These are phyloP conservation scores for Marchantia polymorpha DNA, from an alignment of 225 moss, liverwort and hornwort species.

Conservation along the genomic window DNA sequence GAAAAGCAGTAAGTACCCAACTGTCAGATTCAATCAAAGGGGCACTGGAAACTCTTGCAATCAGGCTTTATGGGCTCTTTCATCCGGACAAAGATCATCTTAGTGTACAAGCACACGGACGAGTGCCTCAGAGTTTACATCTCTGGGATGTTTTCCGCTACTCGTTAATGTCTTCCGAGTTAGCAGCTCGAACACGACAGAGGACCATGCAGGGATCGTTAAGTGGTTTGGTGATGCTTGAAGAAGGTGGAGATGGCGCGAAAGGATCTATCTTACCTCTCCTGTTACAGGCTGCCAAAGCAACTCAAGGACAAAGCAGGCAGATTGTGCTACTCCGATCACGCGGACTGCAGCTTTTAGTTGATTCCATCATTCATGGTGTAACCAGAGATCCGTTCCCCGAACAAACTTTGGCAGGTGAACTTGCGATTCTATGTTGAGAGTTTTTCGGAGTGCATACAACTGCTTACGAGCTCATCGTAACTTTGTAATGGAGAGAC, in stretches of 20 bases:
- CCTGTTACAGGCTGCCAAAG: constrained; percentile 76
- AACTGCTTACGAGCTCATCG: no score
- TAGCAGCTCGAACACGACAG: constrained; percentile 70
- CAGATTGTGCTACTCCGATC: constrained; percentile 81
- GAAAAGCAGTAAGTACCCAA: constrained; percentile 65
- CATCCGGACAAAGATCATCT: constrained; percentile 64
- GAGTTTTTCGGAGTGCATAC: no score
- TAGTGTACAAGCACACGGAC: constrained; percentile 50
- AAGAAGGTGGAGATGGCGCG: constrained; percentile 70
- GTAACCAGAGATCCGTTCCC: constrained; percentile 66
- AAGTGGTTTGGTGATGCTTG: constrained; percentile 64
- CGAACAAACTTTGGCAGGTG: constrained; percentile 59
- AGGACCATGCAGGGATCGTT: constrained; percentile 39
- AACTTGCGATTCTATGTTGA: neutral
- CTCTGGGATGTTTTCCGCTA: constrained; percentile 91
- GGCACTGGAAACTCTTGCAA: constrained; percentile 67
- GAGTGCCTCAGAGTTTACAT: constrained; percentile 72
- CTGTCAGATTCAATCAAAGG: constrained; percentile 69
- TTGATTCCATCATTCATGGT: constrained; percentile 69
- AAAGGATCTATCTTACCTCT: constrained; percentile 84
- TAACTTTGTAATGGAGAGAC: neutral
- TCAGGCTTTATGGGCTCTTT: constrained; percentile 61
- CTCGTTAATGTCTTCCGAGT: constrained; percentile 80
- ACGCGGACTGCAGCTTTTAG: constrained; percentile 77
- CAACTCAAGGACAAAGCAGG: constrained; percentile 80